Percentiles rank a stretch among this genome's conserved stretches.
phyloP scores from a whole-genome alignment of 345 rosid genomes.

The Cardamine chenopodiifolia region DNA sequence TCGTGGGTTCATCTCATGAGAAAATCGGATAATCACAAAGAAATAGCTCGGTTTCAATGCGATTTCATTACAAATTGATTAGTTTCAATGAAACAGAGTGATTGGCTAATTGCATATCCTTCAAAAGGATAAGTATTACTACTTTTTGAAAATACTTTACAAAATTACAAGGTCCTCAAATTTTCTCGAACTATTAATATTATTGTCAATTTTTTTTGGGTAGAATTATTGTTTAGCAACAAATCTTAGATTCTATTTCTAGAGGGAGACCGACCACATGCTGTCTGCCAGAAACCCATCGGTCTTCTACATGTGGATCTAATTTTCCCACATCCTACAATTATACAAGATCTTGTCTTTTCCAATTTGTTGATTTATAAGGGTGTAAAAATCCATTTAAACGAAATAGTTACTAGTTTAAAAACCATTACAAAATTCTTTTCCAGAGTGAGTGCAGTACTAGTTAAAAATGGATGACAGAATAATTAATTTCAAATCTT shows the following conservation, averaged over 20 bases:
- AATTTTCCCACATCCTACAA: constrained; percentile 31
- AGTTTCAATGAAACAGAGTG: constrained; percentile 8
- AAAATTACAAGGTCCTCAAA: constrained; percentile 19
- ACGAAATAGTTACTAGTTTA: not conserved
- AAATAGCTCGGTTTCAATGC: constrained; percentile 11
- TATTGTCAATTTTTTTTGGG: not conserved
- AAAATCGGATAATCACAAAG: constrained; percentile 12
- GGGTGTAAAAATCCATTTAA: not conserved
- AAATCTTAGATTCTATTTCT: constrained; percentile 22
- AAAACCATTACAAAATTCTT: too few relatives aligned
- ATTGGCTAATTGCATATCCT: constrained; percentile 20
- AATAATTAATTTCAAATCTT: constrained; percentile 17
- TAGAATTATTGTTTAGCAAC: constrained; percentile 9
- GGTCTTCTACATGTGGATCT: constrained; percentile 38
- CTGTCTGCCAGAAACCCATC: constrained; percentile 15
- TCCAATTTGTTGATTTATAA: constrained; percentile 2
- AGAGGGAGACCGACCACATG: constrained; percentile 27
- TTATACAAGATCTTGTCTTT: constrained; percentile 36
- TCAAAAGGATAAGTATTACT: constrained; percentile 15
- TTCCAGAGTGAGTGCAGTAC: not conserved
- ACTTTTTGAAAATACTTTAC: not conserved
- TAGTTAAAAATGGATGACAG: not conserved
- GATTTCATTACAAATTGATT: constrained; percentile 10
- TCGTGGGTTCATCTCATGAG: constrained; percentile 13
- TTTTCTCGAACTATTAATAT: not conserved